Conservation (phyloP, 1,139 yeast species). For the Nakaseomyces bracarensis region DNA sequence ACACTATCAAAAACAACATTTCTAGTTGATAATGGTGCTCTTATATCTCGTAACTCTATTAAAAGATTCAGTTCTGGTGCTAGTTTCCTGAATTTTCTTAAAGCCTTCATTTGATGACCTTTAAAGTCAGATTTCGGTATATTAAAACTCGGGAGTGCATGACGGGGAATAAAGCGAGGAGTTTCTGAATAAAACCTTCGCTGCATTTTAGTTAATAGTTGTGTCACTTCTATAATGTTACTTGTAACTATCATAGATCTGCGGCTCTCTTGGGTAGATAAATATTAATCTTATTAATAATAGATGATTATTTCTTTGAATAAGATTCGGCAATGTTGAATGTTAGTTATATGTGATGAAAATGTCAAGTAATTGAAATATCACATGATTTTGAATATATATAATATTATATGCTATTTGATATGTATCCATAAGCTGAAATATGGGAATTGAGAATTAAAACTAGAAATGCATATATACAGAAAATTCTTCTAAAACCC, state of each 20-base stretch:
- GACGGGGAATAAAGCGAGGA: conserved; percentile 34
- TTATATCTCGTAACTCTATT: conserved; percentile 74
- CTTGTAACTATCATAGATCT: background rate
- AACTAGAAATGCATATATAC: background rate
- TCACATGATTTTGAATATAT: too few relatives aligned
- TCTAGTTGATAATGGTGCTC: conserved; percentile 82
- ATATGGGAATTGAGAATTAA: background rate
- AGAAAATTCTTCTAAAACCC: background rate
- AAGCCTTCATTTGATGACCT: conserved; percentile 84
- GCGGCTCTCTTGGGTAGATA: too few relatives aligned
- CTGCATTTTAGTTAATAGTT: background rate
- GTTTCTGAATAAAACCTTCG: conserved; percentile 1
- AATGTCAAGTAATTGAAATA: too few relatives aligned
- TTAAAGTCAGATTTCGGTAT: conserved; percentile 72
- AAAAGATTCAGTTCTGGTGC: conserved; percentile 77
- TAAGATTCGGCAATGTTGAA: too few relatives aligned
- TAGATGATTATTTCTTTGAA: too few relatives aligned
- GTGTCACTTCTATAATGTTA: background rate
- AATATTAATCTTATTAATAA: too few relatives aligned
- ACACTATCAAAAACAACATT: conserved; percentile 73
- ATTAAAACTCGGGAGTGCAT: conserved; percentile 57
- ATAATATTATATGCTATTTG: background rate
- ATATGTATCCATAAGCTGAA: too few relatives aligned
- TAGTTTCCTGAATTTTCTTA: conserved; percentile 57
- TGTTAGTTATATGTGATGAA: too few relatives aligned